Evolutionary conservation across 2,329 filamentous ascomycete genomes (phyloP).

Genomic region (Gyromitra esculenta): DNA sequence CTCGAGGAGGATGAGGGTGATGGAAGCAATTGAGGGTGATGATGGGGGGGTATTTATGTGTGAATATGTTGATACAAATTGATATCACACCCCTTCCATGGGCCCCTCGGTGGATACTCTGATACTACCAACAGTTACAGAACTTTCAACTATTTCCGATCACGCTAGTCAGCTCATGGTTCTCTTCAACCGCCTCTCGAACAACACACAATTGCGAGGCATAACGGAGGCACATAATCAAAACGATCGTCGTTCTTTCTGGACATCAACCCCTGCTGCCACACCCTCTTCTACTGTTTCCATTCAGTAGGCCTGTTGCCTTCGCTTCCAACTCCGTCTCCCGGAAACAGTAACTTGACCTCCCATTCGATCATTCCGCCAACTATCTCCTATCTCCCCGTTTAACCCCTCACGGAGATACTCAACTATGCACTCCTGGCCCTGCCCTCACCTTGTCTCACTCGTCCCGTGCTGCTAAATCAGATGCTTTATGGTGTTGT

Average conservation of each 20-base stretch:
- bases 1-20: conserved; percentile 50
- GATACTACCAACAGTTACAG: conserved; percentile 55
- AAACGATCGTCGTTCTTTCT: conserved; percentile 54
- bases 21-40: conserved; percentile 54
- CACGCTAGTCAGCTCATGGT: conserved; percentile 53
- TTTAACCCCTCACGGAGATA: conserved; percentile 54
- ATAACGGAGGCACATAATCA: conserved; percentile 55
- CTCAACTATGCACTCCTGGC: conserved; percentile 51
- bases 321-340: conserved; percentile 46
- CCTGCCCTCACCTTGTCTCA: conserved; percentile 54
- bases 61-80: conserved; percentile 50
- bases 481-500: conserved; percentile 52
- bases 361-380: conserved; percentile 52
- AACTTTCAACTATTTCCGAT: conserved; percentile 55
- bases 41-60: conserved; percentile 58
- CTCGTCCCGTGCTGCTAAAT: conserved; percentile 54
- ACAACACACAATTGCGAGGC: conserved; percentile 55
- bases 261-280: conserved; percentile 53
- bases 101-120: conserved; percentile 50
- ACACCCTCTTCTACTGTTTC: conserved; percentile 50
- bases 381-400: conserved; percentile 53
- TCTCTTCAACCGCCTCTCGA: conserved; percentile 53
- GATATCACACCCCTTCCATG: conserved; percentile 52
- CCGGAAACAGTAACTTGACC: conserved; percentile 49
- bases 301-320: conserved; percentile 44